Evolutionary conservation across 768 basidiomycete species (phyloP).

Genomic region (Boletus insuetus): DNA sequence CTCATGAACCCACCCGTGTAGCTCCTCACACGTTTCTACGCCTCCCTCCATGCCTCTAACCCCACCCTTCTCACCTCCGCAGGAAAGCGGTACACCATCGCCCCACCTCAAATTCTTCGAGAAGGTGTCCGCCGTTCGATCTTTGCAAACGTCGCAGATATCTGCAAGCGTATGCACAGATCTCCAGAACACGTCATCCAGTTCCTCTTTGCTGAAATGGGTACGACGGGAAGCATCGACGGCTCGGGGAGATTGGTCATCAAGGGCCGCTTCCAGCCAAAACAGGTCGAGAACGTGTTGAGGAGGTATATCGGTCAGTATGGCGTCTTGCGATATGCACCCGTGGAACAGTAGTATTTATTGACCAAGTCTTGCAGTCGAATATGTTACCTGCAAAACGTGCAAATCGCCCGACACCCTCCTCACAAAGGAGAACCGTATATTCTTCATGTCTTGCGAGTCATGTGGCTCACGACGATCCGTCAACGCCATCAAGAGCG

Average conservation of each 20-base stretch:
- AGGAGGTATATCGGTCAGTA: constrained; percentile 91
- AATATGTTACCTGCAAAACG: constrained; percentile 99
- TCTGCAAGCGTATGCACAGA: constrained; percentile 98
- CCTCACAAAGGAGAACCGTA: constrained; percentile 95
- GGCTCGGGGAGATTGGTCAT: constrained; percentile 91
- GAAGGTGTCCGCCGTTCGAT: constrained; percentile 98
- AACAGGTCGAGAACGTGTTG: constrained; percentile 96
- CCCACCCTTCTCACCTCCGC: constrained; percentile 82
- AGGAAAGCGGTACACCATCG: constrained; percentile 95
- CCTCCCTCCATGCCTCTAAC: constrained; percentile 88
- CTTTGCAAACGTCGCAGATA: constrained; percentile 95
- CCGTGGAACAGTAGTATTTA: not conserved
- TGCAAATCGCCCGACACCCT: constrained; percentile 99
- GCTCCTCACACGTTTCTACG: constrained; percentile 93
- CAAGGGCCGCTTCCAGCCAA: constrained; percentile 97
- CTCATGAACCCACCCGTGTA: constrained; percentile 28
- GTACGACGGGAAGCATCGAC: constrained; percentile 94
- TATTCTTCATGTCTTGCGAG: constrained; percentile 96
- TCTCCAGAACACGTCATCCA: constrained; percentile 97
- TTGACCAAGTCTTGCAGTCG: constrained; percentile 50
- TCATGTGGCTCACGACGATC: constrained; percentile 88
- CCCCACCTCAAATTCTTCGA: constrained; percentile 88
- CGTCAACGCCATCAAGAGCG: constrained; percentile 96
- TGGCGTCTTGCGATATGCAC: not conserved
- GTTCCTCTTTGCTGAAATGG: constrained; percentile 97